Base-by-base conservation (phyloP, 306 rosid genomes). In the Sphenostylis stenocarpa region DNA sequence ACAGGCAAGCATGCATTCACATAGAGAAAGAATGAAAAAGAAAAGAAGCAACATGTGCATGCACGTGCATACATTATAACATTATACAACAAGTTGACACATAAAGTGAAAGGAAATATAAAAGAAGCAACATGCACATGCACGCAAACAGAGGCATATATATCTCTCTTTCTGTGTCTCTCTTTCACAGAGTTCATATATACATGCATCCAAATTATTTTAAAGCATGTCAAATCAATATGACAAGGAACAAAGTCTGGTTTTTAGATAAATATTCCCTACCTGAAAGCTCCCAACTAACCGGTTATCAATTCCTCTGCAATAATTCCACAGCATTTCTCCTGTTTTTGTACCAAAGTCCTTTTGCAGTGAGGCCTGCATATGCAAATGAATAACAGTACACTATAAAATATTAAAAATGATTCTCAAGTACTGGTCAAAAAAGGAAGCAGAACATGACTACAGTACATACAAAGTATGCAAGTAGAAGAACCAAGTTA, bases 301-400 rank as follows among this genome's bases (percentile, higher is more conserved):
- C 78, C 97, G 93, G 80, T 84, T 85, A 84, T 94, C 98, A 83
- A 94, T 76, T 78, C 98, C 98, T 82, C 97, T 87, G 77, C 97
- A 84, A 82, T 84, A 87, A 71, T 79, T 90, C 98, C 98, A 91
- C 69, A 94, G 67, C 96, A 90, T 90, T 82, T 90, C 97, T 82
- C 98, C 98, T 10, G 91, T 91, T 81, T 89, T 94, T 67, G 58
- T 28, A 81, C 98, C 97, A 39, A 86, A 92, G 75, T 94, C 96
- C 77, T 92, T 94, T 73, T 85, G 96, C 85, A 92, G 90, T 60
- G 87, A 73, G 51, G 88, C 93, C 98, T 94, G 89, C 70, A 80
- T 63, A 81, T 60, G 64, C 51, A 85, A 84, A 82, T 67, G 84
- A 85, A 82, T 63, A 70, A 49, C 60, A 29, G 55, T 15, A 29